phyloP scores from a whole-genome alignment of 2,329 filamentous ascomycete genomes.

The Aureobasidium sp. region DNA sequence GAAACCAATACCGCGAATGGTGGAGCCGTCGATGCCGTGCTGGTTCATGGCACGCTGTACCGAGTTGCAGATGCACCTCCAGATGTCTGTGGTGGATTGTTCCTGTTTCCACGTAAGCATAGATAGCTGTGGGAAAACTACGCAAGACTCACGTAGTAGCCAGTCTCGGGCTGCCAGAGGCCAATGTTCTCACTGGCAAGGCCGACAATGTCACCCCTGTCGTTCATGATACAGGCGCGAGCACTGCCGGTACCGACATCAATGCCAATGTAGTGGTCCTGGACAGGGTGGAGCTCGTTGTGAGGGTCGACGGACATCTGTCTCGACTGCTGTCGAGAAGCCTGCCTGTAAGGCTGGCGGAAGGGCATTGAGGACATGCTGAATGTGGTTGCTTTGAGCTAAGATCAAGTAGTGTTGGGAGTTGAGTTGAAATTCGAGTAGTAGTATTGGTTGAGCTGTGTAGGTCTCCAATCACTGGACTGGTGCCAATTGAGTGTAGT shows the following conservation, averaged over 20 bases:
- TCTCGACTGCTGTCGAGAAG: conserved; percentile 33
- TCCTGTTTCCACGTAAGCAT: conserved; percentile 47
- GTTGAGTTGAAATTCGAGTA: background rate
- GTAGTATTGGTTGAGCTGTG: background rate
- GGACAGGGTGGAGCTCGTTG: conserved; percentile 49
- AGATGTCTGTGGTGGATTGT: conserved; percentile 97
- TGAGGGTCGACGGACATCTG: conserved; percentile 44
- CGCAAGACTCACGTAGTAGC: conserved; percentile 42
- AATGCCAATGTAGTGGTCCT: conserved; percentile 69
- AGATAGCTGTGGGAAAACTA: background rate
- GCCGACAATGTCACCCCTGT: conserved; percentile 74
- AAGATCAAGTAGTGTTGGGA: background rate
- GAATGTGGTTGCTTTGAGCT: background rate
- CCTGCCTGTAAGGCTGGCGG: conserved; percentile 25
- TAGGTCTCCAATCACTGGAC: background rate
- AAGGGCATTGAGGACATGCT: conserved; percentile 16
- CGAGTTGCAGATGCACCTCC: conserved; percentile 85
- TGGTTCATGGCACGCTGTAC: conserved; percentile 76
- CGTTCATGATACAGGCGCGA: conserved; percentile 90
- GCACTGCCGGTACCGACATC: conserved; percentile 96
- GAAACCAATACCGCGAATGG: conserved; percentile 86
- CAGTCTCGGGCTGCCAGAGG: conserved; percentile 46
- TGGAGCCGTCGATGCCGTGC: conserved; percentile 65
- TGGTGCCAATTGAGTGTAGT: background rate
- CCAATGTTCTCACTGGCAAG: conserved; percentile 46